Evolutionary conservation across 306 rosid genomes (phyloP), one percentile per base, ranked within the genome.

Genomic region (Vigna reflexopilosa): DNA sequence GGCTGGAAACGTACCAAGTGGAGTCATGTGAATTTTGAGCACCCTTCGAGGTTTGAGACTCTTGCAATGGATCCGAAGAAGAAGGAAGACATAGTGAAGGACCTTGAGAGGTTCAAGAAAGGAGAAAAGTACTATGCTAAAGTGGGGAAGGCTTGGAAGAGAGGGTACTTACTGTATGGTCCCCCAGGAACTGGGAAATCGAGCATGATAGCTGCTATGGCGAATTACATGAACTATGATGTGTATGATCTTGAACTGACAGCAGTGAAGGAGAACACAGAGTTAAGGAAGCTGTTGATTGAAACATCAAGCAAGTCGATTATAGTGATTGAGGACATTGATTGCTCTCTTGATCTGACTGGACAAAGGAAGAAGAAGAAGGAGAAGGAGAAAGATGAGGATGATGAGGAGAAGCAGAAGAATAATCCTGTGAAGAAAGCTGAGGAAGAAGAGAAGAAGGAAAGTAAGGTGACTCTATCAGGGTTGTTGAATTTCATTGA

Each of bases 161-260:
- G 92, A 0, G 95, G 95, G 7, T 90, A 84, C 26, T 79, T 90
- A 0, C 65, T 90, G 0, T 83, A 69, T 5, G 94, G 94, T 15
- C 92, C 92, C 1, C 94, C 94, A 0, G 92, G 94, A 0, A 90
- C 94, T 0, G 91, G 94, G 2, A 90, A 90, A 20, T 86, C 94
- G 1, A 81, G 83, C 3, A 87, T 90, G 94, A 83, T 90, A 11
- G 83, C 88, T 7, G 91, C 91, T 32, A 90, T 90, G 68, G 89
- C 94, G 2, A 88, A 90, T 24, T 77, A 77, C 73, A 72, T 90
- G 87, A 81, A 86, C 51, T 90, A 88, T 28, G 92, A 90, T 77
- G 71, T 90, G 12, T 90, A 88, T 73, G 92, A 90, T 85, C 80
- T 90, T 9, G 90, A 90, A 14, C 57, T 90, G 3, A 88, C 94